Percentiles rank a stretch among this genome's conserved stretches.
These are phyloP conservation scores for Saussurea involucrata DNA, from an alignment of 129 eudicot species.

Conservation along the genomic window DNA sequence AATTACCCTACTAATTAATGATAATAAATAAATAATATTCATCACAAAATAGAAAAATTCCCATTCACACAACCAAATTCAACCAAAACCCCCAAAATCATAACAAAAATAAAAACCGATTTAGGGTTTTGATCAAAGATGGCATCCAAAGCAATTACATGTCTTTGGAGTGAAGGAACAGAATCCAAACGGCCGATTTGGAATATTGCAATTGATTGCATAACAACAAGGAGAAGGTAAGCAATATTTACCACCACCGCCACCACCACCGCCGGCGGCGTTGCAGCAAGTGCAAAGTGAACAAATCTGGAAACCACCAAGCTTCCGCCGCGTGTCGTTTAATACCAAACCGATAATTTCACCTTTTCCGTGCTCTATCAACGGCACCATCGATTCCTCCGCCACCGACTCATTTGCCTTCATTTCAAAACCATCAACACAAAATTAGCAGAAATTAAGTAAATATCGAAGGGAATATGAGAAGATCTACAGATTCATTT, in stretches of 20 bases:
- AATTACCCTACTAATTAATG: background rate
- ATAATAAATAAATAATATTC: constrained; percentile 4
- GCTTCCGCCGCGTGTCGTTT: constrained; percentile 54
- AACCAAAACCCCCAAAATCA: constrained; percentile 1
- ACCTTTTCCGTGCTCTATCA: constrained; percentile 38
- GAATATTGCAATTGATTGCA: constrained; percentile 83
- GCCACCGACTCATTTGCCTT: constrained; percentile 45
- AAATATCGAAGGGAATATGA: background rate
- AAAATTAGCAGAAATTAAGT: background rate
- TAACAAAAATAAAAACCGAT: background rate
- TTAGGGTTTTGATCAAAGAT: constrained; percentile 24
- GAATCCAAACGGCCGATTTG: constrained; percentile 90
- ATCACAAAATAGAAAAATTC: background rate
- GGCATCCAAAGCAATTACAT: constrained; percentile 81
- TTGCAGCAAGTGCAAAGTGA: constrained; percentile 74
- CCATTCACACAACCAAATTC: constrained; percentile 15
- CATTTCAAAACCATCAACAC: background rate
- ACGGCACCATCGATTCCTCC: constrained; percentile 56
- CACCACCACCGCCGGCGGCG: constrained; percentile 33
- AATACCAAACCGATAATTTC: constrained; percentile 39
- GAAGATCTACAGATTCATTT: background rate
- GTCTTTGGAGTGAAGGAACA: constrained; percentile 82
- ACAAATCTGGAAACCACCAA: constrained; percentile 73
- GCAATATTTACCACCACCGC: constrained; percentile 48
- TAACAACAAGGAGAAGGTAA: constrained; percentile 88